phyloP scores from a whole-genome alignment of 1,284 basidiomycete genomes.

The Moniliella sp. region DNA sequence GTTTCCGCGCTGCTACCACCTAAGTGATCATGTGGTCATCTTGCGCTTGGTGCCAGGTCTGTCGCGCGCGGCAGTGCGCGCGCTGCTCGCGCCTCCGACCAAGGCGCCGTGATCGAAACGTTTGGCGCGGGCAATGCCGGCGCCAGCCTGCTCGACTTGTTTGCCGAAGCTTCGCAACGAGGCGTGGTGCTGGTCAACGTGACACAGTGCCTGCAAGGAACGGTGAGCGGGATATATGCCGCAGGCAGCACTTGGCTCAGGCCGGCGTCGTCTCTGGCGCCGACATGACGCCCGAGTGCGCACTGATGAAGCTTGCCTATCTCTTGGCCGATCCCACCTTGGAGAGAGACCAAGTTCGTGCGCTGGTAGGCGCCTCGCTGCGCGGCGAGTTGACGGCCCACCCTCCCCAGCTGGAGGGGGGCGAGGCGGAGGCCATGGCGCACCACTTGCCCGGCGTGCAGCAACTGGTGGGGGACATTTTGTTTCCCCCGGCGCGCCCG shows the following conservation, averaged over 20 bases:
- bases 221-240: slow-evolving; percentile 43
- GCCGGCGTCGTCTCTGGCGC: slow-evolving; percentile 30
- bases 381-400: slow-evolving; percentile 69
- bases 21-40: slow-evolving; percentile 19
- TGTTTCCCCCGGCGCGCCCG: too few relatives aligned
- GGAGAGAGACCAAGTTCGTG: slow-evolving; percentile 46
- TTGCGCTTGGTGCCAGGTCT: slow-evolving; percentile 66
- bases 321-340: slow-evolving; percentile 65
- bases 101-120: slow-evolving; percentile 54
- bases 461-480: background rate
- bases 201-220: slow-evolving; percentile 55
- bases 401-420: too few relatives aligned
- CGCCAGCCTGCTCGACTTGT: slow-evolving; percentile 30
- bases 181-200: slow-evolving; percentile 74
- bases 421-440: too few relatives aligned
- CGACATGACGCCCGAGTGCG: slow-evolving; percentile 89
- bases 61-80: slow-evolving; percentile 15
- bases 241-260: slow-evolving; percentile 51
- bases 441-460: background rate
- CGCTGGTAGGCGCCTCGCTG: slow-evolving; percentile 54
- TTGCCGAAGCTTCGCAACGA: slow-evolving; percentile 55
- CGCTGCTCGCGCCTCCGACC: slow-evolving; percentile 20
- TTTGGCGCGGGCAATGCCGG: slow-evolving; percentile 55
- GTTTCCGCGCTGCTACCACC: slow-evolving; percentile 55
- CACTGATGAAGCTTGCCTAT: slow-evolving; percentile 66